Evolutionary conservation across 1,284 basidiomycete genomes (phyloP).

Genomic region (Trametes versicolor): DNA sequence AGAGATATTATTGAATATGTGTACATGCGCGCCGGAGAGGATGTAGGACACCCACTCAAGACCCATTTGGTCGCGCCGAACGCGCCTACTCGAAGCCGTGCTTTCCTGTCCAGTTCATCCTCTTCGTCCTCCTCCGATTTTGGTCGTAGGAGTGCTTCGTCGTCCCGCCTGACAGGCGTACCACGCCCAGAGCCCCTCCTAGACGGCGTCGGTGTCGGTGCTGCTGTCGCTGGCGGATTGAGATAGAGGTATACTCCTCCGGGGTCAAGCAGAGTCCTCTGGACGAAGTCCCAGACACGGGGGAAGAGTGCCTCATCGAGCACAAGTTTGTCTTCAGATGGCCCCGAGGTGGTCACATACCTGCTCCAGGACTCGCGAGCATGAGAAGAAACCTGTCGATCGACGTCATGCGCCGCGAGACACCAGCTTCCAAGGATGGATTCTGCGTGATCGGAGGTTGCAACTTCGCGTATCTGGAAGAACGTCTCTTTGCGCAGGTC

Average conservation of each 20-base stretch:
- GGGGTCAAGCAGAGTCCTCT: conserved; percentile 73
- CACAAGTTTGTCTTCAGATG: conserved; percentile 43
- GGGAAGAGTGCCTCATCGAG: conserved; percentile 48
- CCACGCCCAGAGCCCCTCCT: conserved; percentile 47
- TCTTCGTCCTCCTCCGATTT: conserved; percentile 70
- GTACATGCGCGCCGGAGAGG: conserved; percentile 24
- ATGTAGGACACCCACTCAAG: conserved; percentile 56
- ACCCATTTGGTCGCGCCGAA: conserved; percentile 77
- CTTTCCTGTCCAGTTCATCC: conserved; percentile 71
- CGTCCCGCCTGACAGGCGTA: conserved; percentile 40
- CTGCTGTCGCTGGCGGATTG: conserved; percentile 68
- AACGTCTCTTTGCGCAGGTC: conserved; percentile 64
- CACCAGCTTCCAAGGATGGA: conserved; percentile 85
- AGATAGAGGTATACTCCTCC: conserved; percentile 69
- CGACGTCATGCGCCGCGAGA: conserved; percentile 78
- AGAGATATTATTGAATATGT: conserved; percentile 19
- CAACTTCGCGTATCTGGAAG: conserved; percentile 66
- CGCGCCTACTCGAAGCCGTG: conserved; percentile 77
- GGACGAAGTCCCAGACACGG: conserved; percentile 59
- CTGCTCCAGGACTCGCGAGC: conserved; percentile 67
- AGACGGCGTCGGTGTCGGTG: conserved; percentile 41
- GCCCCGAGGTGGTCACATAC: conserved; percentile 44
- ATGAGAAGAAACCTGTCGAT: conserved; percentile 64
- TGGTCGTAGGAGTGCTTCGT: conserved; percentile 45
- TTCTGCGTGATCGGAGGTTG: conserved; percentile 66